A percentile compares a stretch with the other conserved stretches of the same genome.
Evolutionary conservation across 2,329 filamentous ascomycete genomes (phyloP).

Genomic region (Lasiodiplodia gonubiensis): DNA sequence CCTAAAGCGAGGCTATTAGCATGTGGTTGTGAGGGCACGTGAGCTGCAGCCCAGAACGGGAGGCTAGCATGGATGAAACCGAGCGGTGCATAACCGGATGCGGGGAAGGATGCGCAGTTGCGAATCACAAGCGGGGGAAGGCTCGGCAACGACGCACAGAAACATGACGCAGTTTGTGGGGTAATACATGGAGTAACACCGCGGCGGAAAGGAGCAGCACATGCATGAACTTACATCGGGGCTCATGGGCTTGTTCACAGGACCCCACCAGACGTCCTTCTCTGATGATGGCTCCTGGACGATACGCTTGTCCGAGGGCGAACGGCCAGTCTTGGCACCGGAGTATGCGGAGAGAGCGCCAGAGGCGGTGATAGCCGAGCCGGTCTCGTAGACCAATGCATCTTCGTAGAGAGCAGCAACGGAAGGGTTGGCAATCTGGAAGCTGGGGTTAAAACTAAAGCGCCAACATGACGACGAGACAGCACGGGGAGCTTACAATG

Average conservation of each 20-base stretch:
- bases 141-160: slow-evolving; percentile 16
- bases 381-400: slow-evolving; percentile 96
- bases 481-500: slow-evolving; percentile 69
- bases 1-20: slow-evolving; percentile 61
- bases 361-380: slow-evolving; percentile 93
- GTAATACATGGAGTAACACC: slow-evolving; percentile 25
- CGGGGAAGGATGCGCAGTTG: slow-evolving; percentile 40
- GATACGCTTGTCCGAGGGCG: slow-evolving; percentile 95
- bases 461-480: neutral
- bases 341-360: slow-evolving; percentile 97
- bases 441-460: neutral
- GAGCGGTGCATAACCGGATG: slow-evolving; percentile 31
- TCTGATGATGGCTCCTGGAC: slow-evolving; percentile 90
- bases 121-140: slow-evolving; percentile 15
- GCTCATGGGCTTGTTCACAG: slow-evolving; percentile 98
- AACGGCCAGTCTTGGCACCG: slow-evolving; percentile 96
- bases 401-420: slow-evolving; percentile 98
- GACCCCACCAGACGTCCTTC: slow-evolving; percentile 97
- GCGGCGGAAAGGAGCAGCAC: slow-evolving; percentile 21
- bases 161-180: slow-evolving; percentile 38
- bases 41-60: slow-evolving; percentile 29
- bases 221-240: slow-evolving; percentile 75
- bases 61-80: slow-evolving; percentile 17
- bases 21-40: slow-evolving; percentile 34
- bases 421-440: slow-evolving; percentile 82